phyloP scores from a whole-genome alignment of 225 moss, liverwort and hornwort species.

The Ulota crispa region DNA sequence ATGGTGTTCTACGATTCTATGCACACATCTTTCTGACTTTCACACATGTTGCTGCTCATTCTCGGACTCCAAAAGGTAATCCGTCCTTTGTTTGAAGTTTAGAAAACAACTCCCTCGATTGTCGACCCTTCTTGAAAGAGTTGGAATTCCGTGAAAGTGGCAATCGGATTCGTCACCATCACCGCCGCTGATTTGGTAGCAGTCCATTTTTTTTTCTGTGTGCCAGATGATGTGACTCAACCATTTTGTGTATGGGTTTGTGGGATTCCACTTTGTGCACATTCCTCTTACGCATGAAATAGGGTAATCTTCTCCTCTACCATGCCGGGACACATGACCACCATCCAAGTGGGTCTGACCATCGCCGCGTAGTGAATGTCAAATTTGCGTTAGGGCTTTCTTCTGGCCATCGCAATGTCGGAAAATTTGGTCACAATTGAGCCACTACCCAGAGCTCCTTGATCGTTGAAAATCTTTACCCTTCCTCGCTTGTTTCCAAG shows the following conservation, averaged over 20 bases:
- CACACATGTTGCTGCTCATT: constrained; percentile 8
- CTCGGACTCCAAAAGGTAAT: not conserved
- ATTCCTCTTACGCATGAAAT: constrained; percentile 16
- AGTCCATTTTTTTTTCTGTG: not conserved
- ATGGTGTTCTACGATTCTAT: not conserved
- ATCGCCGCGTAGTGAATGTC: not conserved
- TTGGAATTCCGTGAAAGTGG: constrained; percentile 19
- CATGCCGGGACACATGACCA: constrained; percentile 16
- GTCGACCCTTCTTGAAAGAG: constrained; percentile 16
- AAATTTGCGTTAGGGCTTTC: constrained; percentile 32
- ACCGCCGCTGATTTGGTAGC: not conserved
- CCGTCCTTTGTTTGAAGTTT: not conserved
- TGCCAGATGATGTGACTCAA: constrained; percentile 20
- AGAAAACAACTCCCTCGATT: not conserved
- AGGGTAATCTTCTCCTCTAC: constrained; percentile 23
- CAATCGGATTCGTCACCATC: not conserved
- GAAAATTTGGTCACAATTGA: not conserved
- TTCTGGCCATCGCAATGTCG: constrained; percentile 21
- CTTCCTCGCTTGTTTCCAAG: not conserved
- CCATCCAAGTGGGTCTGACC: not conserved
- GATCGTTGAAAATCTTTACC: not conserved
- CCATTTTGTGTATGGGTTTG: not conserved
- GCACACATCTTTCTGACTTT: not conserved
- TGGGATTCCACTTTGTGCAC: constrained; percentile 7
- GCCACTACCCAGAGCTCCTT: constrained; percentile 5